A percentile compares a stretch with the other conserved stretches of the same genome.
phyloP scores from a whole-genome alignment of 139 green algal genomes.

The Chlamydomonas applanata region DNA sequence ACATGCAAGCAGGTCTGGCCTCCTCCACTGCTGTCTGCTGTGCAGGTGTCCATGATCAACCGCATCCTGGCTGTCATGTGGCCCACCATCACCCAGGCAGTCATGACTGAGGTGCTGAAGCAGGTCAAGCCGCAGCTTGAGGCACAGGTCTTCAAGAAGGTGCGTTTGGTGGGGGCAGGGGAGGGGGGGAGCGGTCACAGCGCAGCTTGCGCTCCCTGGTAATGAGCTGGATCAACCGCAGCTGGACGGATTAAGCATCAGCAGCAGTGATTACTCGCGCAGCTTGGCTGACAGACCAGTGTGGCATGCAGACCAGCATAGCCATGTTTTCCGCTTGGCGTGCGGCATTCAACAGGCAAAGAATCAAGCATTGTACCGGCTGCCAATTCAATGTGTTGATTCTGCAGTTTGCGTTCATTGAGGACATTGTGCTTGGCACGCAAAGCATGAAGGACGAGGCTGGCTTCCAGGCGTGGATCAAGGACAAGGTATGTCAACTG shows the following conservation, averaged over 20 bases:
- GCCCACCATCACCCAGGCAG: slow-evolving; percentile 57
- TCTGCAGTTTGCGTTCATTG: slow-evolving; percentile 28
- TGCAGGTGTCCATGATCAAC: slow-evolving; percentile 61
- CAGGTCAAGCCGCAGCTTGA: slow-evolving; percentile 30
- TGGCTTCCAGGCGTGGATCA: not conserved
- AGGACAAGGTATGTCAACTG: slow-evolving; percentile 16
- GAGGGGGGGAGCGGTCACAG: no score
- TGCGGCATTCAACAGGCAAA: no score
- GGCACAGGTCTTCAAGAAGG: slow-evolving; percentile 27
- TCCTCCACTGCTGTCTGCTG: not conserved
- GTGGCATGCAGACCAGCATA: no score
- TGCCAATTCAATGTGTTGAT: no score
- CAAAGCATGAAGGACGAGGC: slow-evolving; percentile 28
- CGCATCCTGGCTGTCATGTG: slow-evolving; percentile 49
- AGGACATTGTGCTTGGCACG: slow-evolving; percentile 49
- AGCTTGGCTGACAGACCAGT: no score
- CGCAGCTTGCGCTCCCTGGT: no score
- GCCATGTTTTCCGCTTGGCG: no score
- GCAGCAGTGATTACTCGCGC: no score
- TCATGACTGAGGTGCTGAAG: slow-evolving; percentile 39
- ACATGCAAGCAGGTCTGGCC: not conserved
- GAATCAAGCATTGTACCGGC: no score
- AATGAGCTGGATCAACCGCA: no score
- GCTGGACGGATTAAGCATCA: no score
- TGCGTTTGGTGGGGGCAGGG: not conserved